Evolutionary conservation across 768 basidiomycete genomes (phyloP), one percentile per base, ranked within the genome.

Genomic region (Mycena galericulata): DNA sequence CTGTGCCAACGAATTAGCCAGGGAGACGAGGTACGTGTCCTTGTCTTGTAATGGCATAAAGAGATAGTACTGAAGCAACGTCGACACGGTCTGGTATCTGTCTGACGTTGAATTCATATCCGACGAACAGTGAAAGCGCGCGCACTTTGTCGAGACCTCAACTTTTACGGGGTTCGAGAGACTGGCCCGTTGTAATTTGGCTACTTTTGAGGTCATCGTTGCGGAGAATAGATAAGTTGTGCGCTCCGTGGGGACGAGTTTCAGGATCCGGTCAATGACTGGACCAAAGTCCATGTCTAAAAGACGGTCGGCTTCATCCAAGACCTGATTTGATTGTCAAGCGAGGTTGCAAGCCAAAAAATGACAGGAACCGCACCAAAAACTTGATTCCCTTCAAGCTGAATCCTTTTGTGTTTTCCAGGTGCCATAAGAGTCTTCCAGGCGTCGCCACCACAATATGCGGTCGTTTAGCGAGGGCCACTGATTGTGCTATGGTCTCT

Each of bases 201-300:
- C 95, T 4, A 99, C 96, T 81, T 98, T 99, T 17, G 95, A 96
- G 14, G 98, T 97, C 97, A 99, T 99, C 24, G 97, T 99, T 8
- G 97, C 98, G 15, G 97, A 98, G 83, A 96, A 99, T 2, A 99
- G 87, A 76, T 96, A 98, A 3, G 98, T 99, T 32, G 92, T 94
- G 14, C 98, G 89, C 73, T 98, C 97, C 75, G 90, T 94, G 24
- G 97, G 98, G 69, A 99, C 92, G 41, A 95, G 89, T 80, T 97
- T 97, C 38, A 99, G 86, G 74, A 99, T 96, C 83, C 95, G 96
- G 83, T 99, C 97, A 73, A 99, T 95, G 58, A 93, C 92, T 51
- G 93, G 92, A 22, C 95, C 96, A 71, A 99, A 99, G 78, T 99
- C 97, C 89, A 99, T 91, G 80, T 98, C 97, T 47, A 99, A 83